A percentile compares a stretch with the other conserved stretches of the same genome.
Evolutionary conservation across 2,329 filamentous ascomycete genomes (phyloP).

Genomic region (Rhexocercosporidium sp.): DNA sequence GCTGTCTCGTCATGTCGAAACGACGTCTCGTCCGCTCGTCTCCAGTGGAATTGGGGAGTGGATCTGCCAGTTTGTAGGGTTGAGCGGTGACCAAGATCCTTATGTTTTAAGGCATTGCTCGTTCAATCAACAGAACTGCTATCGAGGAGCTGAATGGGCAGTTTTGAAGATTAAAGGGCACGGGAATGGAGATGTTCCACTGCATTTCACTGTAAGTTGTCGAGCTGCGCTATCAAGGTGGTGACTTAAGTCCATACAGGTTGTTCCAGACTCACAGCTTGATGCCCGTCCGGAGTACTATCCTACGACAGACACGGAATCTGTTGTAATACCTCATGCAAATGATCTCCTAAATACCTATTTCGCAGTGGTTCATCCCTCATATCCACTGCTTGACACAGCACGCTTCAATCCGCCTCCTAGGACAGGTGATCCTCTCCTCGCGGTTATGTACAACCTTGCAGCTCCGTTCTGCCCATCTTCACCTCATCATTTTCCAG

Average conservation of each 20-base stretch:
- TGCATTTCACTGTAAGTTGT: conserved; percentile 34
- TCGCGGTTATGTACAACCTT: conserved; percentile 36
- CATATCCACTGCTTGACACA: conserved; percentile 37
- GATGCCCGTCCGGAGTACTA: conserved; percentile 35
- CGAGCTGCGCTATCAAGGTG: no score
- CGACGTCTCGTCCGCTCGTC: neutral
- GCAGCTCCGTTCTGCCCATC: conserved; percentile 34
- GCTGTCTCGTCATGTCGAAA: conserved; percentile 12
- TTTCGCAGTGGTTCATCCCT: conserved; percentile 35
- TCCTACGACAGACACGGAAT: conserved; percentile 33
- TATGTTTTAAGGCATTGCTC: conserved; percentile 37
- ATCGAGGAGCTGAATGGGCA: conserved; percentile 36
- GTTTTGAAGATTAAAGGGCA: conserved; percentile 34
- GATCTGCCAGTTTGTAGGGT: conserved; percentile 37
- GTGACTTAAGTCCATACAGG: conserved; percentile 20
- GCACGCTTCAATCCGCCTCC: conserved; percentile 27
- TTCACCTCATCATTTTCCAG: conserved; percentile 23
- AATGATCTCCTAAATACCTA: conserved; percentile 32
- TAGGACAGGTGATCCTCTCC: conserved; percentile 29
- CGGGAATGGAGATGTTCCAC: conserved; percentile 24
- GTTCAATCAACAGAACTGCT: conserved; percentile 38
- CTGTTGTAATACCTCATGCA: conserved; percentile 28
- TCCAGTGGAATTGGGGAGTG: conserved; percentile 21
- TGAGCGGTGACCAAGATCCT: conserved; percentile 38
- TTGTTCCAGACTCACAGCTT: conserved; percentile 35